Evolutionary conservation across 2,329 filamentous ascomycete species (phyloP).

Genomic region (Trichoderma afroharzianum): DNA sequence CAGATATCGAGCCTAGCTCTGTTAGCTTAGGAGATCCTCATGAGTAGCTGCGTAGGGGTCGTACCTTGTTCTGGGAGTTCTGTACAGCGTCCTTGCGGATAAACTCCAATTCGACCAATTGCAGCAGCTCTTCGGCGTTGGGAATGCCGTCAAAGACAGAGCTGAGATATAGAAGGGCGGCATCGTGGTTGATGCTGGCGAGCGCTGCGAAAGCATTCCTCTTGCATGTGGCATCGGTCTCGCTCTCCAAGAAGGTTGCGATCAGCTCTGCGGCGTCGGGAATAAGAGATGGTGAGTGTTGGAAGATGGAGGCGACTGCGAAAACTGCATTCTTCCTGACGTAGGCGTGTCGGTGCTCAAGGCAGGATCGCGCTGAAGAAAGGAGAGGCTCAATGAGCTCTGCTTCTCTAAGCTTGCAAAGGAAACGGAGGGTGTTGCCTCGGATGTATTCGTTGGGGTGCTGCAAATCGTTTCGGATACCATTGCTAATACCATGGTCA

Average conservation of each 20-base stretch:
- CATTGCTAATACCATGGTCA: conserved; percentile 63
- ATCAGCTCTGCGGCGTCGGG: conserved; percentile 94
- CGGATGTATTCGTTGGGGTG: conserved; percentile 98
- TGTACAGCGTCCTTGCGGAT: conserved; percentile 96
- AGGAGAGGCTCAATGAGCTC: conserved; percentile 95
- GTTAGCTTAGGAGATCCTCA: conserved; percentile 25
- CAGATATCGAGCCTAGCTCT: conserved; percentile 72
- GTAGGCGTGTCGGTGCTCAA: conserved; percentile 95
- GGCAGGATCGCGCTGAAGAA: conserved; percentile 84
- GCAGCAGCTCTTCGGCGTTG: conserved; percentile 89
- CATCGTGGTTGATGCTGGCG: conserved; percentile 87
- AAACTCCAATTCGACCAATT: conserved; percentile 93
- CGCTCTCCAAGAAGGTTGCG: conserved; percentile 80
- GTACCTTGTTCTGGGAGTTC: conserved; percentile 88
- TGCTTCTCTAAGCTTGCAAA: conserved; percentile 91
- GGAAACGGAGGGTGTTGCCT: conserved; percentile 95
- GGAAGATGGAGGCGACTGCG: conserved; percentile 86
- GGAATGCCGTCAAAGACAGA: conserved; percentile 88
- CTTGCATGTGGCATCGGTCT: conserved; percentile 95
- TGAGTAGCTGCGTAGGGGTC: conserved; percentile 22
- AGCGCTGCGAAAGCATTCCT: conserved; percentile 94
- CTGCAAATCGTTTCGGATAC: conserved; percentile 94
- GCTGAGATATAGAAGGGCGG: conserved; percentile 82
- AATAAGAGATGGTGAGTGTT: conserved; percentile 86
- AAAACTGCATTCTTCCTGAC: conserved; percentile 98